Percentiles rank a stretch among this genome's conserved stretches.
Conservation (phyloP, 2,329 filamentous ascomycete species). For the Penicillium verrucosum region DNA sequence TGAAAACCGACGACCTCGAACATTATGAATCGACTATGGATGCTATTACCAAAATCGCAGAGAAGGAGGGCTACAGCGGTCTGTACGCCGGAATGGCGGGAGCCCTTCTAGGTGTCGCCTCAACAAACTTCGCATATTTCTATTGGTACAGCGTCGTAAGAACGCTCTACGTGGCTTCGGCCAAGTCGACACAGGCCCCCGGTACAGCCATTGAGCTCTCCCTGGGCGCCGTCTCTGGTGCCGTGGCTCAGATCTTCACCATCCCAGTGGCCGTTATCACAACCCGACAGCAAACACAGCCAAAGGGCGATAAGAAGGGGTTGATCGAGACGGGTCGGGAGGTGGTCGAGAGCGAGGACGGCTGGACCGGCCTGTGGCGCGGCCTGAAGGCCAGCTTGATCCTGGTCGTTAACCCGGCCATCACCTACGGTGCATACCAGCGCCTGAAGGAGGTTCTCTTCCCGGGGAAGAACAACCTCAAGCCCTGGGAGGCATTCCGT, state of each 20-base stretch:
- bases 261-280: conserved; percentile 95
- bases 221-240: conserved; percentile 82
- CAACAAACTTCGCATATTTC: conserved; percentile 98
- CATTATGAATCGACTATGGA: conserved; percentile 88
- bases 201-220: conserved; percentile 78
- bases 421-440: conserved; percentile 97
- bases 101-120: conserved; percentile 84
- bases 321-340: conserved; percentile 83
- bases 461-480: conserved; percentile 70
- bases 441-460: conserved; percentile 75
- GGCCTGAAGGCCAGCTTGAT: conserved; percentile 20
- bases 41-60: conserved; percentile 78
- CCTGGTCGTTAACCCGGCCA: conserved; percentile 42
- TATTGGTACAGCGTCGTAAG: conserved; percentile 96
- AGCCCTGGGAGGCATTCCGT: conserved; percentile 88
- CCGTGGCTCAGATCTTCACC: conserved; percentile 89
- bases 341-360: conserved; percentile 86
- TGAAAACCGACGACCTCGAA: conserved; percentile 50
- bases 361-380: conserved; percentile 47
- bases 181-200: conserved; percentile 60
- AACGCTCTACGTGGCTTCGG: conserved; percentile 66
- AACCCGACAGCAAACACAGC: conserved; percentile 91
- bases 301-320: conserved; percentile 77
- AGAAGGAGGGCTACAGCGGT: conserved; percentile 73
- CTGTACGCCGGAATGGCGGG: conserved; percentile 88